A percentile compares a stretch with the other conserved stretches of the same genome.
Evolutionary conservation across 2,329 filamentous ascomycete genomes (phyloP).

Genomic region (Hymenoscyphus occultus): DNA sequence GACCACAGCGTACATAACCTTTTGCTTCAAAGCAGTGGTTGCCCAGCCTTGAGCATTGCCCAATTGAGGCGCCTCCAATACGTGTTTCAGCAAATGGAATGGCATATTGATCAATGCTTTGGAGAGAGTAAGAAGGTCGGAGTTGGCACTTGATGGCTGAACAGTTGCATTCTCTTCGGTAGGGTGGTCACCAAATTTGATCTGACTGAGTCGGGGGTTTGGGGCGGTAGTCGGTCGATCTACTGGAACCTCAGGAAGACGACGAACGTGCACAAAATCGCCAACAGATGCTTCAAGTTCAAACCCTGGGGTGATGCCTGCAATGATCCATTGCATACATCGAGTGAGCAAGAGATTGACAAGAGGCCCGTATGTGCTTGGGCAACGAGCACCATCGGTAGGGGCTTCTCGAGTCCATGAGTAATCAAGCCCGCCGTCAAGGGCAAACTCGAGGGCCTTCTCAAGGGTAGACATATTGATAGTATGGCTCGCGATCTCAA

Average conservation of each 20-base stretch:
- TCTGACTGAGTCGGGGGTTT: slow-evolving; percentile 57
- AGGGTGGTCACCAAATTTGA: slow-evolving; percentile 66
- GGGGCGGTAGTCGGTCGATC: slow-evolving; percentile 31
- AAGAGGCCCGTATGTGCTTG: slow-evolving; percentile 53
- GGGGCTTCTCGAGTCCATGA: slow-evolving; percentile 37
- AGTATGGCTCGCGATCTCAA: slow-evolving; percentile 56
- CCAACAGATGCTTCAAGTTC: slow-evolving; percentile 51
- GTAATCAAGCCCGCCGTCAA: slow-evolving; percentile 45
- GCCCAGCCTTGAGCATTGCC: slow-evolving; percentile 51
- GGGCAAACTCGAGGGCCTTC: slow-evolving; percentile 56
- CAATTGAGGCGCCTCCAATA: slow-evolving; percentile 60
- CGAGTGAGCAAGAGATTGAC: slow-evolving; percentile 53
- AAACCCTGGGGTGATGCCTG: slow-evolving; percentile 59
- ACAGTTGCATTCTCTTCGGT: slow-evolving; percentile 38
- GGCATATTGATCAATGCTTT: slow-evolving; percentile 68
- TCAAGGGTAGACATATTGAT: slow-evolving; percentile 63
- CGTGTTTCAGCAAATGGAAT: slow-evolving; percentile 60
- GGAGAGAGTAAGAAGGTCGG: slow-evolving; percentile 51
- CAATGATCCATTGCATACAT: slow-evolving; percentile 57
- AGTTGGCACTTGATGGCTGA: slow-evolving; percentile 33
- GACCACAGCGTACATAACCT: slow-evolving; percentile 49
- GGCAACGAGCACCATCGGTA: slow-evolving; percentile 30
- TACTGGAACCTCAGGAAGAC: slow-evolving; percentile 40
- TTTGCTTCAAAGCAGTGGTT: slow-evolving; percentile 45
- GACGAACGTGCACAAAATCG: slow-evolving; percentile 46